Percentiles rank a stretch among this genome's conserved stretches.
Conservation (phyloP, 108 stramenopile genomes). For the Stephanodiscus minutulus region DNA sequence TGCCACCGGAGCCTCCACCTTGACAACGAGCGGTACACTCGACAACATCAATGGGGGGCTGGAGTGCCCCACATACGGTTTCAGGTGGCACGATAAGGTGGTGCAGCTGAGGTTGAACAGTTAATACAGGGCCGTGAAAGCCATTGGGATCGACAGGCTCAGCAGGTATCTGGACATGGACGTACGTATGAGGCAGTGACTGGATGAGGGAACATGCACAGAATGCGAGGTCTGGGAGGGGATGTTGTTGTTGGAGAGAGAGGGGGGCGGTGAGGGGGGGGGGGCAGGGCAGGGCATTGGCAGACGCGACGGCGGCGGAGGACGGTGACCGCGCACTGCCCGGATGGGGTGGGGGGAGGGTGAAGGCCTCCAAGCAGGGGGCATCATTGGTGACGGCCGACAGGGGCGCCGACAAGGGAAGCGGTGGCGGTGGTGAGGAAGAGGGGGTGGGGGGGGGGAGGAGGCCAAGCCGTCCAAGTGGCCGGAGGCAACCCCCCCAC, state of each 20-base stretch:
- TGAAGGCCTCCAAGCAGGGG: slow-evolving; percentile 5
- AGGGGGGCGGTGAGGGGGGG: background rate
- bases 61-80: slow-evolving; percentile 46
- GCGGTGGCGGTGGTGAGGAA: background rate
- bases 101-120: slow-evolving; percentile 45
- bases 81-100: slow-evolving; percentile 46
- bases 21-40: slow-evolving; percentile 38
- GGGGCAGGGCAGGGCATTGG: background rate
- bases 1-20: slow-evolving; percentile 45
- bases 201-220: slow-evolving; percentile 30
- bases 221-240: slow-evolving; percentile 38
- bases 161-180: slow-evolving; percentile 42
- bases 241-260: slow-evolving; percentile 6
- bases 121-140: slow-evolving; percentile 39
- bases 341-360: slow-evolving; percentile 4
- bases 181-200: slow-evolving; percentile 30
- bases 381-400: background rate
- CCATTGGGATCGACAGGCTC: slow-evolving; percentile 33
- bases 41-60: slow-evolving; percentile 51
- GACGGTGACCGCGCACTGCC: too few relatives aligned
- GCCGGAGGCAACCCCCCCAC: background rate
- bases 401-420: background rate
- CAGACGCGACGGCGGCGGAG: background rate
- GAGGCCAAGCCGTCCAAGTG: background rate
- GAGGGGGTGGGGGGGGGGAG: background rate